Base-by-base conservation (phyloP, 169 alveolate genomes). In the Cryptosporidium sp. region DNA sequence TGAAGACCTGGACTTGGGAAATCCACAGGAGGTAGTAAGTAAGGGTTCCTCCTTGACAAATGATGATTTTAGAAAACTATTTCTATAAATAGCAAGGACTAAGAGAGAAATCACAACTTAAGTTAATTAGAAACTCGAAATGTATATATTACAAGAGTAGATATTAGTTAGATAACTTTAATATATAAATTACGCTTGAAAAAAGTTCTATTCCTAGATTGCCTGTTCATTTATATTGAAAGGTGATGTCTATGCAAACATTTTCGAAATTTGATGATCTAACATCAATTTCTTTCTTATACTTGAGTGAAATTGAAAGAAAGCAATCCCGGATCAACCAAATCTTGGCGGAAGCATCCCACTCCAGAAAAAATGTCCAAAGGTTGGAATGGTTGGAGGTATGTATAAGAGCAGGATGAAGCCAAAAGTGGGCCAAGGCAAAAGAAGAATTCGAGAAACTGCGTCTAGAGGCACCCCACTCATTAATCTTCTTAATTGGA, bases 361-460 rank as follows among this genome's bases (percentile, higher is more conserved):
- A 80, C 21, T 80, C 89, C n/a, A 62, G 33, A 29, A 61, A 62
- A 55, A 80, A 80, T 26, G 73, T 62, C 89, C 89, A 80, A 26
- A 62, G 29, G 39, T 65, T 62, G 10, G 89, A 80, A 41, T 62
- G 26, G 55, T 14, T 48, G 23, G 89, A 48, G 12, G 68, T 80
- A 35, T 80, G 89, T n/a, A 80, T 43, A 18, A 80, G 68, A 7
- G 89, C 59, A 16, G 89, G 89, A 29, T 61, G 68, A 18, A 80
- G 67, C 89, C 89, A 80, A 29, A 80, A 59, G 37, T 80, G 89
- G 52, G 89, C 89, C 18, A 80, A 50, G 3, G 89, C 75, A 8
- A 62, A 5, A n/a, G 71, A 65, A 8, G 65, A n/a, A 29, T 52
- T 71, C 6, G 55, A 48, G 52, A 80, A 62, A 18, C 73, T 62